Base-by-base conservation (phyloP, 768 basidiomycete species). In the Asterophora lycoperdoides region DNA sequence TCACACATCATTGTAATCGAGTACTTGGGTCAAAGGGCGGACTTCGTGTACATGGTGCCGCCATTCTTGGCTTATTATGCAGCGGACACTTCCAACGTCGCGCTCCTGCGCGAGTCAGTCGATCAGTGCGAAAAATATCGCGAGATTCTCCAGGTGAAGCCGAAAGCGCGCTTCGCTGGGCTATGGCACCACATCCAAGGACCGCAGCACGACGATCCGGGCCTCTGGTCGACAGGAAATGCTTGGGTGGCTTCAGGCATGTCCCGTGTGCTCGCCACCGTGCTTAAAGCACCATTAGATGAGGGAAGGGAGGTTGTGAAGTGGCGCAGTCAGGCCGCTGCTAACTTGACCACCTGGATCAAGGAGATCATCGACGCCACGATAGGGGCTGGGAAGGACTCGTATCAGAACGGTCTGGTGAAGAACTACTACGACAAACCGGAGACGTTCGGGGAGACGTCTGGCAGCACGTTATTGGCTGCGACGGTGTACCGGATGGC, bases 191-290 rank as follows among this genome's bases (percentile, higher is more conserved):
- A 67, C 47, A 76, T 77, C 35, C 52, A 69, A 18, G 75, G 75
- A 0, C 72, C 73, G 13, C 48, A 59, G n/a, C 60, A 54, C 38
- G 30, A 50, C 17, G 76, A 77, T 42, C 56, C 64, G 0, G 74
- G 75, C 2, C 49, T 75, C 1, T 78, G 76, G 76, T 70, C 72
- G 0, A 76, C 75, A 36, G 80, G 81, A 2, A 89, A 88, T 54
- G 84, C 70, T 0, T 88, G 87, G 87, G 85, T 84, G 0, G 83
- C 83, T 1, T 78, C 77, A 1, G 86, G 86, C 1, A 82, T 83
- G 73, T 63, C 80, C 20, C 74, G 85, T 5, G 81, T 88, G 4
- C 60, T 77, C 5, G 71, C 72, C 8, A 83, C 78, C 0, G 68
- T 83, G 30, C 57, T 64, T 18, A 66, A 70, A 20, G 73, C 77